phyloP scores from a whole-genome alignment of 169 alveolate genomes.

The Perkinsus chesapeaki region DNA sequence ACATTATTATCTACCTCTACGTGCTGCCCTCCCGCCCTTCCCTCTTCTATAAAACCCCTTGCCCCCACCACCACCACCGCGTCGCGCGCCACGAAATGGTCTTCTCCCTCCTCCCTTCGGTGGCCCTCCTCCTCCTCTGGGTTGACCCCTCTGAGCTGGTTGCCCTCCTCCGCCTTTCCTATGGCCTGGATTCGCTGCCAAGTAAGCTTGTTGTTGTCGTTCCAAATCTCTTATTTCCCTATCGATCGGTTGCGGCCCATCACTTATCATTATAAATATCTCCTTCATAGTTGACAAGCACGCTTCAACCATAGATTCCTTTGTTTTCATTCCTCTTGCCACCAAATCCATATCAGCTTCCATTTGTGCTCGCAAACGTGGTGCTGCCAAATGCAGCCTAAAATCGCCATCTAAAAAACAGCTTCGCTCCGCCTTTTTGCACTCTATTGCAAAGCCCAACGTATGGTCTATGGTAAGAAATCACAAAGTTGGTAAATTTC shows the following conservation, averaged over 20 bases:
- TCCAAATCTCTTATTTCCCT: not conserved
- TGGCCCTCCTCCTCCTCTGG: not conserved
- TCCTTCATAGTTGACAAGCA: not conserved
- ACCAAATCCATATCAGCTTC: conserved; percentile 79
- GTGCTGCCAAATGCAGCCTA: conserved; percentile 56
- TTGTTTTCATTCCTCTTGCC: conserved; percentile 62
- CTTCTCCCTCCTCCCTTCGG: not conserved
- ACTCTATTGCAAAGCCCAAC: not conserved
- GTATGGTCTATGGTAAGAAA: not conserved
- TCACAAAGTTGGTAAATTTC: not conserved
- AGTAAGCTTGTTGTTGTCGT: not conserved
- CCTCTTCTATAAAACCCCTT: too few relatives aligned
- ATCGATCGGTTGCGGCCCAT: not conserved
- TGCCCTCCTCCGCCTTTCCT: not conserved
- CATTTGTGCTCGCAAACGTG: conserved; percentile 82
- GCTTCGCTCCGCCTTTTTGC: not conserved
- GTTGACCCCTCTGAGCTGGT: not conserved
- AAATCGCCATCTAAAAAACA: conserved; percentile 14
- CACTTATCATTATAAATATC: not conserved
- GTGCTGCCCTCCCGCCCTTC: too few relatives aligned
- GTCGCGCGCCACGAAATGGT: too few relatives aligned
- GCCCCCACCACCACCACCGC: too few relatives aligned
- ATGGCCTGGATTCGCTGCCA: not conserved
- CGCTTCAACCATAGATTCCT: conserved; percentile 24
- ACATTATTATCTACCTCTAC: too few relatives aligned